Base-by-base conservation (phyloP, 2,329 filamentous ascomycete species). In the Ophiocordyceps australis region DNA sequence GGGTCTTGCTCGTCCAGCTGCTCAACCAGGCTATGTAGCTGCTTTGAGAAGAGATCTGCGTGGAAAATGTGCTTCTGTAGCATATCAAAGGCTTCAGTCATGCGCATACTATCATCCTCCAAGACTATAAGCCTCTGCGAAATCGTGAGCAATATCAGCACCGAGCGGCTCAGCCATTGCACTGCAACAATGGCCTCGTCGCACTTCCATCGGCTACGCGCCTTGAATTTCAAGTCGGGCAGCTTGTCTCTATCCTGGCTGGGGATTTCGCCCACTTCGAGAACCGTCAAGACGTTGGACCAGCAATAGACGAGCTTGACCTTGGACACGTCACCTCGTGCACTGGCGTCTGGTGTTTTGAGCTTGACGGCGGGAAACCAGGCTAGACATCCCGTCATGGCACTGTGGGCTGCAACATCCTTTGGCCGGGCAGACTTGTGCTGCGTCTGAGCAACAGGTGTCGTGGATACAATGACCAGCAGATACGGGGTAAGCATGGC, bases 321-420 rank as follows among this genome's bases (percentile, higher is more conserved):
- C 41, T 74, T 76, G 12, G 80, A 85, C 8, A 74, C 62, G 7
- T 73, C 66, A 38, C 72, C 76, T 5, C 70, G 72, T 1, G 67
- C 70, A 24, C 66, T 61, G 2, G 67, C 57, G 33, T 82, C 74
- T 8, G 71, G 65, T 11, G 70, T 67, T 48, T 95, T 95, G 22
- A 98, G 58, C 42, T 80, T 89, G 23, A 98, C 89, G 3, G 85
- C 83, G 3, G 89, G 89, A 44, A 98, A 98, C 89, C 89, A 98
- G 18, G 89, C 83, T 25, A 98, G 53, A 39, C 86, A 93, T 3
- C 86, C 91, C 25, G 80, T 94, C 65, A 98, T 74, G 12, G 86
- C 74, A 42, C 83, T 81, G 45, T 98, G 86, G 2, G 81, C 79
- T 16, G 73, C 73, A 8, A 95, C 71, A 36, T 95, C 86, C 44